Base-by-base conservation (phyloP, 352 stramenopile genomes). In the Phytophthora citrophthora region DNA sequence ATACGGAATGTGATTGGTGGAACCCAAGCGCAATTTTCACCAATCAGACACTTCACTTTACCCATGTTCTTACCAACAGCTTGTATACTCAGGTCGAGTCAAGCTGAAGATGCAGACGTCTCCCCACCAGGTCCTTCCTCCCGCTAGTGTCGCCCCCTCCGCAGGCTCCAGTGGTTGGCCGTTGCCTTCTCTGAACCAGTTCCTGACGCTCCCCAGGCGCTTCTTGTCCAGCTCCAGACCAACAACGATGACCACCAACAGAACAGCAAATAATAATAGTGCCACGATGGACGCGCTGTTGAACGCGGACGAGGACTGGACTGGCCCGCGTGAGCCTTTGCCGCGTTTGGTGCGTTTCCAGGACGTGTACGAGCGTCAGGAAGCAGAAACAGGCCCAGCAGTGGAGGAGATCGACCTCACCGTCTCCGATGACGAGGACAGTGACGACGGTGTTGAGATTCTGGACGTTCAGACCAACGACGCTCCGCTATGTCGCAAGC, bases 401-500 rank as follows among this genome's bases (percentile, higher is more conserved):
- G 68, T 85, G 44, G 72, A 34, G 9, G 29, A 88, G 44, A 93
- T 93, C 47, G 84, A 93, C 31, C 61, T 93, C 34, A 93, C 84
- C 5, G 53, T 86, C 0, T 81, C 69, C 1, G 85, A 91, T 38
- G 77, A 88, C 34, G 73, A 84, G 34, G 68, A 57, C 24, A 74
- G 72, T 44, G 76, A 83, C 38, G 74, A 83, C 41, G 75, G 86
- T 1, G 74, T 93, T 11, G 78, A 90, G 61, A 93, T 91, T 55
- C 51, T 91, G 32, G 59, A 51, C 58, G 58, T 29, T 62, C 63
- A 59, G 23, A 38, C 45, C 1, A 31, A 47, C 3, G 55, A 11
- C 4, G 11, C 15, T n/a, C 40, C 66, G 4, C 61, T 79, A 46
- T 68, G 68, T n/a, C 59, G 70, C 40, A 90, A 81, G 48, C 74